Evolutionary conservation across 345 rosid species (phyloP).

Genomic region (Conringia planisiliqua): DNA sequence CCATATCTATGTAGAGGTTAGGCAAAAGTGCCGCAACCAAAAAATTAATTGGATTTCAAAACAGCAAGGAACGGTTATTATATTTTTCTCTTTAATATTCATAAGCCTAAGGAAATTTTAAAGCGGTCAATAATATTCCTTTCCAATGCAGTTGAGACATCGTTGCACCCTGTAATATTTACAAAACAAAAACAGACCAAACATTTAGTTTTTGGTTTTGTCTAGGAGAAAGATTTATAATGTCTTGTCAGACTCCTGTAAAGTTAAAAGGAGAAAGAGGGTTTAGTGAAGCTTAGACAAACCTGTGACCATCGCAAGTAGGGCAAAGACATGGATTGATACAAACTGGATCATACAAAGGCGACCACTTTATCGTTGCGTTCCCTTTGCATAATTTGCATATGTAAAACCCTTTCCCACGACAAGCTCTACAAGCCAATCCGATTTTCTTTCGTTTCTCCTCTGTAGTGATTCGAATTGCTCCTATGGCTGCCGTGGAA

Average conservation of each 20-base stretch:
- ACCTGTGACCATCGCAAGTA: constrained; percentile 93
- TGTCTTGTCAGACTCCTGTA: background rate
- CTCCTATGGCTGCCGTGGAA: constrained; percentile 41
- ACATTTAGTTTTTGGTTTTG: background rate
- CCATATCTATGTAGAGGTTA: no score
- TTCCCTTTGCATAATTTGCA: constrained; percentile 85
- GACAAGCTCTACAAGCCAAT: constrained; percentile 52
- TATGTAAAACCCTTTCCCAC: constrained; percentile 77
- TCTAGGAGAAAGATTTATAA: background rate
- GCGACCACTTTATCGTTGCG: constrained; percentile 71
- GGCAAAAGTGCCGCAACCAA: no score
- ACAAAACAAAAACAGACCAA: background rate
- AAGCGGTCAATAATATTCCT: constrained; percentile 39
- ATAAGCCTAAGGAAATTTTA: background rate
- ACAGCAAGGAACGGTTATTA: no score
- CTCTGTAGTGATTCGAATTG: constrained; percentile 38
- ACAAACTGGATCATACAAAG: constrained; percentile 70
- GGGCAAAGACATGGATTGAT: constrained; percentile 87
- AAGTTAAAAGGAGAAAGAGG: background rate
- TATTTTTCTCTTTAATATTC: no score
- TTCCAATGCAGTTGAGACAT: constrained; percentile 78
- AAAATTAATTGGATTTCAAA: no score
- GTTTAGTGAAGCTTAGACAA: background rate
- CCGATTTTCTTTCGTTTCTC: constrained; percentile 50
- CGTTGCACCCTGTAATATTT: constrained; percentile 58